A percentile compares a stretch with the other conserved stretches of the same genome.
These are phyloP conservation scores for Hondaea fermentalgiana DNA, from an alignment of 108 stramenopile genomes.

Conservation along the genomic window DNA sequence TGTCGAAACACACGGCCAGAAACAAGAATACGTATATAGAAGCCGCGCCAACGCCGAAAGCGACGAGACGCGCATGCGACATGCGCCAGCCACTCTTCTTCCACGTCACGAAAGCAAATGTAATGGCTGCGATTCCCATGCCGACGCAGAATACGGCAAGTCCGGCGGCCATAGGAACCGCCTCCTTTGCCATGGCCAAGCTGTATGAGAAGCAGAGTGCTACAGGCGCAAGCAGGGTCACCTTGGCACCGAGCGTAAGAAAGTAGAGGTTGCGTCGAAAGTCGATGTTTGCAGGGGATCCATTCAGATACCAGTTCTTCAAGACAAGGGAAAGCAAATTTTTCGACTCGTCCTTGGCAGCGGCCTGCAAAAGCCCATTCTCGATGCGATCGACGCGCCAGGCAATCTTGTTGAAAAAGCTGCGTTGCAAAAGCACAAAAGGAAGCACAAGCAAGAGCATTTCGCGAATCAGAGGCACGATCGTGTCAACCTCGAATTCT, in stretches of 20 bases:
- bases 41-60: not conserved
- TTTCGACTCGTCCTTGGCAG: not conserved
- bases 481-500: not conserved
- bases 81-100: constrained; percentile 12
- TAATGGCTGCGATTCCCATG: not conserved
- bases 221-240: not conserved
- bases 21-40: not conserved
- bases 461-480: not conserved
- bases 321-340: not conserved
- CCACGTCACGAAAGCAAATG: not conserved
- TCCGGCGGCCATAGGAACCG: not conserved
- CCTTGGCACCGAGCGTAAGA: not conserved
- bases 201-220: not conserved
- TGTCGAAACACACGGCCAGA: not conserved
- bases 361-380: not conserved
- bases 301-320: not conserved
- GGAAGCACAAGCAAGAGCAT: not conserved
- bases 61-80: not conserved
- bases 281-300: not conserved
- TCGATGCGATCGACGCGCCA: not conserved
- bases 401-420: not conserved
- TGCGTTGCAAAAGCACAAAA: not conserved
- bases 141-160: not conserved
- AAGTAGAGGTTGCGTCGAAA: constrained; percentile 4
- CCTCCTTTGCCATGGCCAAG: not conserved